phyloP scores from a whole-genome alignment of 2,329 filamentous ascomycete species.

The Pestalotiopsis sp. region DNA sequence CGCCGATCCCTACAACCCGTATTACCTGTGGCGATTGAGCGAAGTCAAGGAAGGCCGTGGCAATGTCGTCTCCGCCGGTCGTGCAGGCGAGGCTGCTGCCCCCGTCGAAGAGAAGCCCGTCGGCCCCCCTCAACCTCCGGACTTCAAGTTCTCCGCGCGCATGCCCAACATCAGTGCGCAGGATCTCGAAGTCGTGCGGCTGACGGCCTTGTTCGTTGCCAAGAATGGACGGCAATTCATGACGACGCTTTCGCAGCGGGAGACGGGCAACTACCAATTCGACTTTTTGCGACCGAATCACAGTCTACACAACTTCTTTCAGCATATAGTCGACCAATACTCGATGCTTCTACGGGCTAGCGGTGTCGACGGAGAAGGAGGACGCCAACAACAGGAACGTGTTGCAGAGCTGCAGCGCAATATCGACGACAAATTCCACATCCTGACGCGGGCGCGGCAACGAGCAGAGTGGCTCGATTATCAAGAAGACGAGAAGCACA shows the following conservation, averaged over 20 bases:
- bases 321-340: constrained; percentile 90
- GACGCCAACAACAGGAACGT: constrained; percentile 71
- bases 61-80: constrained; percentile 75
- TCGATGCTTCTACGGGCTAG: constrained; percentile 72
- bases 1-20: constrained; percentile 82
- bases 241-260: constrained; percentile 84
- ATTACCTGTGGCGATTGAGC: constrained; percentile 86
- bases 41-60: constrained; percentile 86
- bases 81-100: constrained; percentile 62
- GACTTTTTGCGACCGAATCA: constrained; percentile 95
- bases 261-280: constrained; percentile 90
- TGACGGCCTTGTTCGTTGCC: constrained; percentile 90
- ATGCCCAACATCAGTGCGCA: constrained; percentile 98
- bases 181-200: constrained; percentile 73
- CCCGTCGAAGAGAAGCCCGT: constrained; percentile 67
- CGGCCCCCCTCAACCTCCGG: constrained; percentile 81
- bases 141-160: constrained; percentile 91
- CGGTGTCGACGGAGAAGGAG: constrained; percentile 65
- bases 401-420: constrained; percentile 75
- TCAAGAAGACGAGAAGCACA: constrained; percentile 81
- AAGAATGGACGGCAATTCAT: constrained; percentile 92
- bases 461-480: constrained; percentile 86
- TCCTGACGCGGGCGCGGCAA: constrained; percentile 79
- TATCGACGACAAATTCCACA: constrained; percentile 75
- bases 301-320: constrained; percentile 95